Evolutionary conservation across 768 basidiomycete genomes (phyloP).

Genomic region (Trametes punicea): DNA sequence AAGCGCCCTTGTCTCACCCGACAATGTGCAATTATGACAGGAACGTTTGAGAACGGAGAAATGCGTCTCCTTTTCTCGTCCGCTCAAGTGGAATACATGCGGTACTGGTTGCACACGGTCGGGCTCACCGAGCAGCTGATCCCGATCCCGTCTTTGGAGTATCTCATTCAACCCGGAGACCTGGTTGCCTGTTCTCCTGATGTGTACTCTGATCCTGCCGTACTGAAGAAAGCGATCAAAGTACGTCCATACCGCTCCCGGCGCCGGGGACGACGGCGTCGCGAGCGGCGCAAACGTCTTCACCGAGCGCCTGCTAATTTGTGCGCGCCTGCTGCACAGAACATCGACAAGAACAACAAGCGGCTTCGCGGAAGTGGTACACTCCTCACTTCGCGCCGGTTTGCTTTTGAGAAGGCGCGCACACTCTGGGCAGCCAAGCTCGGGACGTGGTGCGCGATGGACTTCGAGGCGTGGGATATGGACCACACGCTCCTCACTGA

Average conservation of each 20-base stretch:
- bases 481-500: constrained; percentile 76
- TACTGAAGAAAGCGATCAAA: constrained; percentile 59
- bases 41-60: constrained; percentile 68
- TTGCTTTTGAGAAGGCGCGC: constrained; percentile 67
- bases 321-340: constrained; percentile 36
- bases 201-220: constrained; percentile 49
- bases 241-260: constrained; percentile 31
- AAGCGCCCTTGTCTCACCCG: not conserved
- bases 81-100: constrained; percentile 78
- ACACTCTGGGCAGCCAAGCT: constrained; percentile 56
- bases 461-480: constrained; percentile 82
- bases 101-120: constrained; percentile 81
- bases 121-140: constrained; percentile 59
- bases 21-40: constrained; percentile 31
- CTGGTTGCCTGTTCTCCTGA: constrained; percentile 58
- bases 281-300: not conserved
- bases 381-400: constrained; percentile 51
- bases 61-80: constrained; percentile 79
- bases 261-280: constrained; percentile 1
- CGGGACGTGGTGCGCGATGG: constrained; percentile 75
- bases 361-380: constrained; percentile 64
- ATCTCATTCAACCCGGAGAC: constrained; percentile 58
- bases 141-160: constrained; percentile 76
- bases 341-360: constrained; percentile 79
- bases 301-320: not conserved